A percentile compares a stretch with the other conserved stretches of the same genome.
These are phyloP conservation scores for Sporothrix brasiliensis DNA, from an alignment of 2,329 filamentous ascomycete genomes.

Conservation along the genomic window DNA sequence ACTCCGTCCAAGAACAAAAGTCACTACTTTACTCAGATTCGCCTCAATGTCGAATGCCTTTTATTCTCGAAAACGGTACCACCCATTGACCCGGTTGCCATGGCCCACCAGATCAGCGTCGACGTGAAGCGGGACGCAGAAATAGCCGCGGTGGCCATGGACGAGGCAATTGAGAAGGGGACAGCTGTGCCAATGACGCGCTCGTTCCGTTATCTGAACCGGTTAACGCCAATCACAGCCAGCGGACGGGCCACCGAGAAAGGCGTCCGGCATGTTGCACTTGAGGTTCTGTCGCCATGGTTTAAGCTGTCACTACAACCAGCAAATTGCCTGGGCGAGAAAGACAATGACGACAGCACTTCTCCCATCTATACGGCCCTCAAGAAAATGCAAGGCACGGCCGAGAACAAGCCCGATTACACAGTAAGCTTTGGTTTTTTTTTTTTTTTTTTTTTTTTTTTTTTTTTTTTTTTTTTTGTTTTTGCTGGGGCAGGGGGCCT, in stretches of 20 bases:
- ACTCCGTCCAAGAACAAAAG: conserved; percentile 46
- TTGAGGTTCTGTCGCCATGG: conserved; percentile 62
- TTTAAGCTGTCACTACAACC: conserved; percentile 55
- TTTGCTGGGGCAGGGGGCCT: too few relatives aligned
- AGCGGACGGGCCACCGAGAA: conserved; percentile 68
- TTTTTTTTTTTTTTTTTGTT: background rate
- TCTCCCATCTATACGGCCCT: background rate
- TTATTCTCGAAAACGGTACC: conserved; percentile 62
- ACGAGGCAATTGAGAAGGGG: conserved; percentile 18
- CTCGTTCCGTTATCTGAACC: conserved; percentile 58
- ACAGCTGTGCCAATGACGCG: background rate
- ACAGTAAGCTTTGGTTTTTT: conserved; percentile 47
- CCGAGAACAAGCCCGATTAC: conserved; percentile 38
- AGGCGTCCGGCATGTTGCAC: conserved; percentile 67
- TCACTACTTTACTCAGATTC: conserved; percentile 56
- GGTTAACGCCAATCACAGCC: conserved; percentile 55
- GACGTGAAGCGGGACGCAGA: conserved; percentile 54
- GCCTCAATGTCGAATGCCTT: conserved; percentile 62
- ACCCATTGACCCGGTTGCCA: conserved; percentile 59
- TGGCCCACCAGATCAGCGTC: conserved; percentile 59
- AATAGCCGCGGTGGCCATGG: conserved; percentile 49
- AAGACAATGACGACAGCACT: background rate
- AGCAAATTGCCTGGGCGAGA: conserved; percentile 29
- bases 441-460: conserved; percentile 22
- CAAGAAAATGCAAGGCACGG: background rate